These are phyloP conservation scores for Cucumis sativus DNA, from an alignment of 306 rosid genomes.

Conservation along the genomic window DNA sequence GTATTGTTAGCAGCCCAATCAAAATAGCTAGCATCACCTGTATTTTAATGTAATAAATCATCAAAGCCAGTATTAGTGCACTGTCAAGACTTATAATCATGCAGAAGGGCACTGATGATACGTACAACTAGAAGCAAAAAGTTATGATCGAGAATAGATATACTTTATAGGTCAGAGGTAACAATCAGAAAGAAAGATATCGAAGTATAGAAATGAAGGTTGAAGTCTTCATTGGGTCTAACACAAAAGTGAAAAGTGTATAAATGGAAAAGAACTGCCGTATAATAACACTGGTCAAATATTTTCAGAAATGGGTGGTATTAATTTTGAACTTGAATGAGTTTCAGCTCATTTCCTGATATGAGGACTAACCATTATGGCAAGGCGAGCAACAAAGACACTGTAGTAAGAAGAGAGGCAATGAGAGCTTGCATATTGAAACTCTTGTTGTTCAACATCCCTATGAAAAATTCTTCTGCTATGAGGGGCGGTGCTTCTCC, in stretches of 20 bases:
- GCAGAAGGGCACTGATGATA: not conserved
- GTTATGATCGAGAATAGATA: not conserved
- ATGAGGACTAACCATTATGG: slow-evolving; percentile 71
- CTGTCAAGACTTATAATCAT: not conserved
- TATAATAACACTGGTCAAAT: not conserved
- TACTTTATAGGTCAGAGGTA: not conserved
- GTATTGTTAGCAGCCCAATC: slow-evolving; percentile 79
- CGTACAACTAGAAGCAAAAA: not conserved
- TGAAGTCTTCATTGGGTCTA: not conserved
- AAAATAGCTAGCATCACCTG: slow-evolving; percentile 95
- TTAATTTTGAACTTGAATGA: not conserved
- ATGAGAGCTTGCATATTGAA: slow-evolving; percentile 47
- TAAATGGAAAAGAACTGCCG: not conserved
- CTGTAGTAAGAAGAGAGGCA: slow-evolving; percentile 94
- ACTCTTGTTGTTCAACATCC: slow-evolving; percentile 85
- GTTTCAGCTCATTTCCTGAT: not conserved
- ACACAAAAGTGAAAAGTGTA: not conserved
- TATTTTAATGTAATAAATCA: slow-evolving; percentile 3
- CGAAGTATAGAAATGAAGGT: not conserved
- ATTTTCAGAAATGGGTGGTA: not conserved
- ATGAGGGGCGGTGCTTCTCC: slow-evolving; percentile 25
- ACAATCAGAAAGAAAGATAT: not conserved
- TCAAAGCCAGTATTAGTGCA: not conserved
- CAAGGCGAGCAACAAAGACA: slow-evolving; percentile 89
- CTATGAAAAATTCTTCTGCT: slow-evolving; percentile 56